Conservation (phyloP, 2,329 filamentous ascomycete genomes). For the Hypoxylon sp. region DNA sequence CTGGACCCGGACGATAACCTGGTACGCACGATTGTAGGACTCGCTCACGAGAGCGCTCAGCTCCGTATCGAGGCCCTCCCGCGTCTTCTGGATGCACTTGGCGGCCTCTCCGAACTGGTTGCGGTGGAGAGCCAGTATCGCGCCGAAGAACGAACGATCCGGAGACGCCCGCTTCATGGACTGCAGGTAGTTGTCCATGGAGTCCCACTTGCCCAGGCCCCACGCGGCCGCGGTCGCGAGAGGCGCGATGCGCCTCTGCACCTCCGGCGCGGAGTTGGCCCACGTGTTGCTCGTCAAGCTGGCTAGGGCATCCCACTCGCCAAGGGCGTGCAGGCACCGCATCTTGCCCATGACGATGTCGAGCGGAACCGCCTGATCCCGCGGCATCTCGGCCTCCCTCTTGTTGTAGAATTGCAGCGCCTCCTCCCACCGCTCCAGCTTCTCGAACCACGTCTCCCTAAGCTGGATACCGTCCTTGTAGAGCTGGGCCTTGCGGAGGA, state of each 20-base stretch:
- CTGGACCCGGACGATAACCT: constrained; percentile 97
- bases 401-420: constrained; percentile 92
- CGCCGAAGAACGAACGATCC: constrained; percentile 96
- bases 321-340: constrained; percentile 95
- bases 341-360: constrained; percentile 99
- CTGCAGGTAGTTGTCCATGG: constrained; percentile 96
- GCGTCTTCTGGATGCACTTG: constrained; percentile 89
- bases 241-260: constrained; percentile 90
- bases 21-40: constrained; percentile 96
- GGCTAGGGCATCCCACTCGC: constrained; percentile 96
- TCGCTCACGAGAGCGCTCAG: constrained; percentile 96
- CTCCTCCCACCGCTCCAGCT: constrained; percentile 97
- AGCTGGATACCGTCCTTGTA: constrained; percentile 94
- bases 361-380: constrained; percentile 73
- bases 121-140: constrained; percentile 92
- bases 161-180: constrained; percentile 96
- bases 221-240: constrained; percentile 95
- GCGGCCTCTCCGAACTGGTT: constrained; percentile 95
- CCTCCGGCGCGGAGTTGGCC: constrained; percentile 87
- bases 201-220: constrained; percentile 96
- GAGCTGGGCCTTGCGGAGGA: constrained; percentile 92
- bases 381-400: constrained; percentile 77
- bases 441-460: constrained; percentile 99
- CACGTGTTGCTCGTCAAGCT: constrained; percentile 92
- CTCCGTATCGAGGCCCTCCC: constrained; percentile 94